Evolutionary conservation across 768 basidiomycete species (phyloP), one percentile per base, ranked within the genome.

Genomic region (Auriculariales sp.): DNA sequence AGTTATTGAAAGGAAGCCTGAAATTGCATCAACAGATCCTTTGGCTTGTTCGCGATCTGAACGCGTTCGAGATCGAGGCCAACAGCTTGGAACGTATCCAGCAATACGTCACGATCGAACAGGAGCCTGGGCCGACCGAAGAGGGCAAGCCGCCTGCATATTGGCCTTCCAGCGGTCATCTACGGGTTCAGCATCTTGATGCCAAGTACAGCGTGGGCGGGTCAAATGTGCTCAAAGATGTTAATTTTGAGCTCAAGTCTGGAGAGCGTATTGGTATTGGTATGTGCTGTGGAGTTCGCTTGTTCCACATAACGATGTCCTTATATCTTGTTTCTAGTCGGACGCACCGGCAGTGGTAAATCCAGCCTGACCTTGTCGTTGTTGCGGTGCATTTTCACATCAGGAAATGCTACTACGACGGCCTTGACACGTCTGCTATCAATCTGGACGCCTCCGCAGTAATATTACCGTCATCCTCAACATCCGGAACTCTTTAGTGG

Each of bases 271-370:
- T 81, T 30, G 78, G 77, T 31, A 68, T 79, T 46, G 72, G 71
- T 70, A 32, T 48, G 70, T 58, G 15, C 12, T 28, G n/a, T 33
- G n/a, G n/a, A n/a, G n/a, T 25, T 33, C 4, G 19, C 30, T 11
- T n/a, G 35, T 25, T 24, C n/a, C 14, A 7, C 17, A 25, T n/a
- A 31, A 29, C 1, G 19, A 22, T 31, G 47, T 54, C 34, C 12
- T 51, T 6, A 58, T 5, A 17, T 19, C 24, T n/a, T 3, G 9
- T 28, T 5, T 35, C n/a, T 24, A 72, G 75, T 79, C 28, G 78
- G 78, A 2, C 62, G 77, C n/a, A 80, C 78, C 2, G 78, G 78
- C 14, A 73, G 72, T 56, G 78, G 78, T 34, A 72, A 72, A n/a
- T n/a, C n/a, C 70, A 62, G 55, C 4, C 52, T 75, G 53, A 76